Evolutionary conservation across 306 rosid genomes (phyloP).

Genomic region (Gynostemma pentaphyllum): DNA sequence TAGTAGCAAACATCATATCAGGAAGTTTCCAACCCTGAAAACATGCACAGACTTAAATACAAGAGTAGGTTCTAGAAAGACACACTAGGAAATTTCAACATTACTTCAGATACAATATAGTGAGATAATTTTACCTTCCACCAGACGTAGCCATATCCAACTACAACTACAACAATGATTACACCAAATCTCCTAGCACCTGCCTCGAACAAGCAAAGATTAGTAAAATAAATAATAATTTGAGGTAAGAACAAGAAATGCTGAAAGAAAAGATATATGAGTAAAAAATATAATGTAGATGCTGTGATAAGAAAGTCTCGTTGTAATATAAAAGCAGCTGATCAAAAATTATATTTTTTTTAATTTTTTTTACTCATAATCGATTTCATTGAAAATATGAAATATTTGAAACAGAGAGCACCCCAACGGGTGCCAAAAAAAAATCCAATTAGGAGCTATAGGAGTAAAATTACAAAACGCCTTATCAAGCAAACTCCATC

Average conservation of each 20-base stretch:
- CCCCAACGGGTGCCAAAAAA: too few relatives aligned
- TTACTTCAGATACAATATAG: neutral
- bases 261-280: neutral
- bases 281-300: neutral
- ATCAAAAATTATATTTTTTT: neutral
- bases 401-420: too few relatives aligned
- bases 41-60: slow-evolving; percentile 9
- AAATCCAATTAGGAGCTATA: too few relatives aligned
- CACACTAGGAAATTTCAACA: neutral
- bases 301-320: neutral
- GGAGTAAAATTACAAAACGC: too few relatives aligned
- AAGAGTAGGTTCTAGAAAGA: neutral
- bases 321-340: neutral
- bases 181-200: slow-evolving; percentile 53
- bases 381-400: too few relatives aligned
- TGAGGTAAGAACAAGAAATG: neutral
- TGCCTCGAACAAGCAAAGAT: slow-evolving; percentile 14
- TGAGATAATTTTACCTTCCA: slow-evolving; percentile 99
- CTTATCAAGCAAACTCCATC: too few relatives aligned
- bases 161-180: slow-evolving; percentile 48
- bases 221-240: neutral
- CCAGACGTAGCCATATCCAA: slow-evolving; percentile 81
- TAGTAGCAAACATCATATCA: slow-evolving; percentile 89
- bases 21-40: slow-evolving; percentile 95
- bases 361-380: too few relatives aligned